Conservation (phyloP, 169 alveolate species). For the Plasmodium relictum region DNA sequence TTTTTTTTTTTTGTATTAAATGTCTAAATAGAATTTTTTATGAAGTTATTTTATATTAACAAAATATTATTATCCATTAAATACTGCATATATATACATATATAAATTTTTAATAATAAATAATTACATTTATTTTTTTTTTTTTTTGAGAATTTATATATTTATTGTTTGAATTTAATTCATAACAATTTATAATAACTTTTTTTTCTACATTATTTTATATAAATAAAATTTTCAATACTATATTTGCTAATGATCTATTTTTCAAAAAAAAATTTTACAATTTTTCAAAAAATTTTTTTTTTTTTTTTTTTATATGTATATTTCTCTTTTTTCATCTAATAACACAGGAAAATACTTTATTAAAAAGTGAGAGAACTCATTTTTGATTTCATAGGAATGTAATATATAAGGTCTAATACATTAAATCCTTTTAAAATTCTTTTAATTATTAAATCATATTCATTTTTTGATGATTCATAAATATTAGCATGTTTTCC, state of each 20-base stretch:
- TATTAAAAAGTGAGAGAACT: slow-evolving; percentile 21
- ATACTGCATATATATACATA: slow-evolving; percentile 17
- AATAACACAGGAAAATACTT: no score
- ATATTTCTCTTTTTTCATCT: not conserved
- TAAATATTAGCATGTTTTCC: slow-evolving; percentile 68
- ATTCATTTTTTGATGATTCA: slow-evolving; percentile 45
- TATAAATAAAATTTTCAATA: not conserved
- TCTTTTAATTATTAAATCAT: slow-evolving; percentile 40
- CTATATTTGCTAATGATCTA: not conserved
- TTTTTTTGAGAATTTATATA: not conserved
- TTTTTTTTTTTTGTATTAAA: no score
- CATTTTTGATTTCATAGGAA: slow-evolving; percentile 57
- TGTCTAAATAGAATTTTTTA: no score
- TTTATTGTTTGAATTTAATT: slow-evolving; percentile 1
- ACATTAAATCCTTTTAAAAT: slow-evolving; percentile 65
- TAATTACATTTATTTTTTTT: not conserved
- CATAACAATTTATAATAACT: not conserved
- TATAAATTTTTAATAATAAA: slow-evolving; percentile 4
- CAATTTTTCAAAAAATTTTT: not conserved
- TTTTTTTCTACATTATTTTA: not conserved
- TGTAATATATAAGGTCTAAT: slow-evolving; percentile 55
- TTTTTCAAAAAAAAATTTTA: not conserved
- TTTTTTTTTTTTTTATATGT: not conserved
- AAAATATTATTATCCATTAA: slow-evolving; percentile 14
- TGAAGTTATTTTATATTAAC: no score